A percentile compares a stretch with the other conserved stretches of the same genome.
Evolutionary conservation across 805 yeast genomes (phyloP).

Genomic region (Nakazawaea sp.): DNA sequence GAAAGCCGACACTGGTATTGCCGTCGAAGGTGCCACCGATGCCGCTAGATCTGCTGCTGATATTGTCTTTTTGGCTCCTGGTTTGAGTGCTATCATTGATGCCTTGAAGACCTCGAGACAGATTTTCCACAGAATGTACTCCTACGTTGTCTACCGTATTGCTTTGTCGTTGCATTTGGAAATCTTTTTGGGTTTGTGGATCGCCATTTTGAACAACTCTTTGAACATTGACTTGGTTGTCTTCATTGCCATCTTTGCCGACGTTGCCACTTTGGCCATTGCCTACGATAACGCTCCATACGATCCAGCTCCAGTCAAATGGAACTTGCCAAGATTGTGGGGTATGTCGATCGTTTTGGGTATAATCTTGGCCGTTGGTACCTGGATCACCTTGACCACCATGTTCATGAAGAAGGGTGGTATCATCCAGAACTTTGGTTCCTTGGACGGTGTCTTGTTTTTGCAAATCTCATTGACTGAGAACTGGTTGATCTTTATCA

Average conservation of each 20-base stretch:
- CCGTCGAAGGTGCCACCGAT: conserved; percentile 97
- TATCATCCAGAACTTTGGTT: conserved; percentile 94
- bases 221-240: conserved; percentile 88
- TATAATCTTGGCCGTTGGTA: conserved; percentile 77
- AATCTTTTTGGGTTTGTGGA: conserved; percentile 92
- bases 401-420: conserved; percentile 89
- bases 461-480: conserved; percentile 91
- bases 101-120: conserved; percentile 93
- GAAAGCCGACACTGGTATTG: conserved; percentile 96
- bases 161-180: conserved; percentile 94
- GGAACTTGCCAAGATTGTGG: conserved; percentile 97
- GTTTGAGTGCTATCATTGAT: conserved; percentile 91
- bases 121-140: conserved; percentile 98
- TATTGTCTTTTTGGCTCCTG: conserved; percentile 92
- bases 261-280: conserved; percentile 94
- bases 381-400: conserved; percentile 93
- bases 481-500: conserved; percentile 95
- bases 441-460: conserved; percentile 88
- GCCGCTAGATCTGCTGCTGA: conserved; percentile 97
- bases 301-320: conserved; percentile 88
- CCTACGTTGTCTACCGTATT: conserved; percentile 96
- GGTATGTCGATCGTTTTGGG: conserved; percentile 92
- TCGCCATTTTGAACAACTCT: conserved; percentile 84
- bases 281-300: conserved; percentile 97
- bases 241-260: conserved; percentile 95